Percentiles rank a stretch among this genome's conserved stretches.
phyloP scores from a whole-genome alignment of 768 basidiomycete genomes.

The Suillus ampliporus region DNA sequence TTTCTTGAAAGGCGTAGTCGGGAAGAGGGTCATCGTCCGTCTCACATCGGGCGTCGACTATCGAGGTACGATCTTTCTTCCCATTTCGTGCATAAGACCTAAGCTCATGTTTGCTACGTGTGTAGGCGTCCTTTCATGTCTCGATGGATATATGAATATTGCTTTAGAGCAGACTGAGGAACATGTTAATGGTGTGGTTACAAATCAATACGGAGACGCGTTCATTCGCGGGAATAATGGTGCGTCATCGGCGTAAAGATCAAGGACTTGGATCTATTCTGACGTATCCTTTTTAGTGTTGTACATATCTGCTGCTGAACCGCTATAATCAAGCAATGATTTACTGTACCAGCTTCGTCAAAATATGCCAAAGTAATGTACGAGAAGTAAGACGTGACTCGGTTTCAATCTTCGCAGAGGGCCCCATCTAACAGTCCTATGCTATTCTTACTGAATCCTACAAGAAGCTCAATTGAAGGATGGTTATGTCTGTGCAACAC shows the following conservation, averaged over 20 bases:
- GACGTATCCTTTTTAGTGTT: constrained; percentile 52
- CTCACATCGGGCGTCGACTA: constrained; percentile 94
- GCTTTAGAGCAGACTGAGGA: constrained; percentile 98
- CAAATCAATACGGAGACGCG: constrained; percentile 92
- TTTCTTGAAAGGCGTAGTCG: constrained; percentile 94
- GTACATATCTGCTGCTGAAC: constrained; percentile 79
- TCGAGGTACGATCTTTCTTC: constrained; percentile 59
- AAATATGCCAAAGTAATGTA: background rate
- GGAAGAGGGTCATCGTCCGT: constrained; percentile 93
- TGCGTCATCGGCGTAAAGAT: constrained; percentile 43
- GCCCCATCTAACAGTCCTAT: too few species aligned
- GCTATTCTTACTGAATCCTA: too few species aligned
- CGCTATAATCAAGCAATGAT: constrained; percentile 42
- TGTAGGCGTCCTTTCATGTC: constrained; percentile 87
- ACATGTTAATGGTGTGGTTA: constrained; percentile 85
- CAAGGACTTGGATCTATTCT: constrained; percentile 15
- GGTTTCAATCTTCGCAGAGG: too few species aligned
- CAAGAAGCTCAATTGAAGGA: too few species aligned
- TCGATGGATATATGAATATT: constrained; percentile 99
- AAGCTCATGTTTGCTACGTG: constrained; percentile 1
- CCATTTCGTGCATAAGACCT: constrained; percentile 1
- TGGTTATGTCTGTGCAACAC: too few species aligned
- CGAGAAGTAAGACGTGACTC: background rate
- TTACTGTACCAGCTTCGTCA: background rate
- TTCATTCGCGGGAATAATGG: constrained; percentile 97